Conservation (phyloP, 164 flowering plant species). For the Tetrastigma voinierianum region DNA sequence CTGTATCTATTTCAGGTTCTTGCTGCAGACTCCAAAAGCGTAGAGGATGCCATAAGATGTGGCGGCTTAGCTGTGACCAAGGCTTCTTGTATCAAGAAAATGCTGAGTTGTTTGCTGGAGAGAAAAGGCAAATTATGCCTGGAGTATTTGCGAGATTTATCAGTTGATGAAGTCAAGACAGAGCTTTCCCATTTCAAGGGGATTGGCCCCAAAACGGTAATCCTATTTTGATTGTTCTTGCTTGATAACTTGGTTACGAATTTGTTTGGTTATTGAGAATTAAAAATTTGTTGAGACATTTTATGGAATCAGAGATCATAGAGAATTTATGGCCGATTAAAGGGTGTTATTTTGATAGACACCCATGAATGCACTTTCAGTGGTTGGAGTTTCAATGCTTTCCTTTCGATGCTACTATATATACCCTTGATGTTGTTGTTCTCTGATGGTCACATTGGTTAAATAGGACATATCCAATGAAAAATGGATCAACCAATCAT, state of each 20-base stretch:
- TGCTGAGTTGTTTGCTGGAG: constrained; percentile 53
- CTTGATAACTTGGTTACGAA: not conserved
- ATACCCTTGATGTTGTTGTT: not conserved
- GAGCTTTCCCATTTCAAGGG: constrained; percentile 85
- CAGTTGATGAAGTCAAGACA: constrained; percentile 71
- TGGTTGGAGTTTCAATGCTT: not conserved
- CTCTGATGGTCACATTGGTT: not conserved
- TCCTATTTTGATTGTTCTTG: not conserved
- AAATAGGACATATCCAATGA: not conserved
- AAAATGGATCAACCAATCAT: too few relatives aligned
- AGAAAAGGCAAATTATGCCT: constrained; percentile 74
- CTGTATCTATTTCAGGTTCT: constrained; percentile 49
- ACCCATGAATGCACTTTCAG: not conserved
- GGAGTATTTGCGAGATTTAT: constrained; percentile 72
- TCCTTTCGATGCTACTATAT: not conserved
- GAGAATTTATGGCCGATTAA: not conserved
- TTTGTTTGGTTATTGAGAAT: not conserved
- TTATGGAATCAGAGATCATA: not conserved
- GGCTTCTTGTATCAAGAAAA: constrained; percentile 74
- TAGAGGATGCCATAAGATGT: constrained; percentile 82
- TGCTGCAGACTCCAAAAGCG: constrained; percentile 56
- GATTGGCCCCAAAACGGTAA: constrained; percentile 93
- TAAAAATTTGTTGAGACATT: not conserved
- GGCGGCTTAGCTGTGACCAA: constrained; percentile 90
- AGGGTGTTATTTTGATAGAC: not conserved